Conservation (phyloP, 192 early-diverging fungal species). For the Rhizoclosmatium globosum region DNA sequence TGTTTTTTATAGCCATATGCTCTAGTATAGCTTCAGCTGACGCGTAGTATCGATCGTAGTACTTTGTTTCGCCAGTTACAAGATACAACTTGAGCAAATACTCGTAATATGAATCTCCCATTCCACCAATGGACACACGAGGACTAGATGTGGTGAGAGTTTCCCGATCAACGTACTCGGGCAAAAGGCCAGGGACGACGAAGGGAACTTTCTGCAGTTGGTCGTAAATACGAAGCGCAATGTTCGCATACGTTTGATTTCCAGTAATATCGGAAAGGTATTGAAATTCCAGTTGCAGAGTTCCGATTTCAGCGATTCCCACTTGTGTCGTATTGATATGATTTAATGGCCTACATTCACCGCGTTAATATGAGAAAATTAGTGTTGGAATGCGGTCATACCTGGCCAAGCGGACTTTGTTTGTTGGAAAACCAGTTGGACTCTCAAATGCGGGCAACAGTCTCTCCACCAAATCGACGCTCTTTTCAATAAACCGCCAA, state of each 20-base stretch:
- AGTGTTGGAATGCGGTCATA: not conserved
- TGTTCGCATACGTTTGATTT: slow-evolving; percentile 61
- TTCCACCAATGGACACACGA: slow-evolving; percentile 40
- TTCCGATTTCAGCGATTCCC: slow-evolving; percentile 58
- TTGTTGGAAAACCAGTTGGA: slow-evolving; percentile 79
- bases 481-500: slow-evolving; percentile 73
- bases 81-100: slow-evolving; percentile 59
- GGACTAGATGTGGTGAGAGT: not conserved
- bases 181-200: slow-evolving; percentile 7
- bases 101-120: slow-evolving; percentile 58
- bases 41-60: slow-evolving; percentile 9
- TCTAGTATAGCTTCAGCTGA: not conserved
- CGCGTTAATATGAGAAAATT: not conserved
- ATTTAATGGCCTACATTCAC: too few species aligned
- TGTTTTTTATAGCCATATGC: too few species aligned
- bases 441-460: slow-evolving; percentile 87
- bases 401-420: slow-evolving; percentile 70
- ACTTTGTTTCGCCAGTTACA: slow-evolving; percentile 32
- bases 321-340: too few species aligned
- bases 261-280: slow-evolving; percentile 82
- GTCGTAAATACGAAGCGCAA: slow-evolving; percentile 14
- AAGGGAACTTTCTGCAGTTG: slow-evolving; percentile 13
- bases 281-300: slow-evolving; percentile 83
- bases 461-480: slow-evolving; percentile 78
- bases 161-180: not conserved